These are phyloP conservation scores for Wickerhamiella brachini DNA, from an alignment of 805 yeast species.

Conservation along the genomic window DNA sequence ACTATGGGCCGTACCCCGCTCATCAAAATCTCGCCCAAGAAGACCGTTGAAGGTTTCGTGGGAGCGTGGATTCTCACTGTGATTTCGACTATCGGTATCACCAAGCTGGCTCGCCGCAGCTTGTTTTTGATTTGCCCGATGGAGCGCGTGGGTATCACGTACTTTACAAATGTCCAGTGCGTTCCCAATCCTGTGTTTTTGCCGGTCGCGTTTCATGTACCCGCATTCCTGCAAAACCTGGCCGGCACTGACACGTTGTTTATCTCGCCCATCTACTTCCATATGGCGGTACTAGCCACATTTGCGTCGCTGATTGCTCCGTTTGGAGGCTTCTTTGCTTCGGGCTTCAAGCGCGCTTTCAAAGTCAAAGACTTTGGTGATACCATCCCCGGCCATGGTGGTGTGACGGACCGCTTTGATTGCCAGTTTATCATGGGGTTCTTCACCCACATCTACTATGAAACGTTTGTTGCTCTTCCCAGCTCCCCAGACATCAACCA, in stretches of 20 bases:
- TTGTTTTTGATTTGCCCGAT: conserved; percentile 85
- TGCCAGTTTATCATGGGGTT: conserved; percentile 98
- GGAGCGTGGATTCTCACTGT: conserved; percentile 97
- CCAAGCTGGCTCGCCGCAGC: conserved; percentile 49
- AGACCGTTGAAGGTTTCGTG: conserved; percentile 91
- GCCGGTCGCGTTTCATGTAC: conserved; percentile 65
- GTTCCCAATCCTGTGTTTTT: conserved; percentile 82
- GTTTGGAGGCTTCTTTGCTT: conserved; percentile 95
- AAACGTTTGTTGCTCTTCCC: conserved; percentile 69
- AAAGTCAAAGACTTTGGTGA: conserved; percentile 96
- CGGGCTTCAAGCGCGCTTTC: conserved; percentile 93
- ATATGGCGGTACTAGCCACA: conserved; percentile 71
- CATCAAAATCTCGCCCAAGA: conserved; percentile 88
- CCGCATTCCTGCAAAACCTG: conserved; percentile 45
- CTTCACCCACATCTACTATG: conserved; percentile 81
- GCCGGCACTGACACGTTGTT: conserved; percentile 37
- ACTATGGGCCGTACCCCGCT: conserved; percentile 89
- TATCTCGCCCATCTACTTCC: conserved; percentile 81
- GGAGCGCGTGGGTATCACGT: conserved; percentile 37
- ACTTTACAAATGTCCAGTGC: conserved; percentile 54
- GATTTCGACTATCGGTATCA: conserved; percentile 50
- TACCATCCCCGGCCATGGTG: conserved; percentile 98
- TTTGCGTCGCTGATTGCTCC: conserved; percentile 97
- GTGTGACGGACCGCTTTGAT: conserved; percentile 93
- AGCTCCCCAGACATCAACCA: conserved; percentile 20